Conservation (phyloP, 345 rosid species). For the Salix koriyanagi region DNA sequence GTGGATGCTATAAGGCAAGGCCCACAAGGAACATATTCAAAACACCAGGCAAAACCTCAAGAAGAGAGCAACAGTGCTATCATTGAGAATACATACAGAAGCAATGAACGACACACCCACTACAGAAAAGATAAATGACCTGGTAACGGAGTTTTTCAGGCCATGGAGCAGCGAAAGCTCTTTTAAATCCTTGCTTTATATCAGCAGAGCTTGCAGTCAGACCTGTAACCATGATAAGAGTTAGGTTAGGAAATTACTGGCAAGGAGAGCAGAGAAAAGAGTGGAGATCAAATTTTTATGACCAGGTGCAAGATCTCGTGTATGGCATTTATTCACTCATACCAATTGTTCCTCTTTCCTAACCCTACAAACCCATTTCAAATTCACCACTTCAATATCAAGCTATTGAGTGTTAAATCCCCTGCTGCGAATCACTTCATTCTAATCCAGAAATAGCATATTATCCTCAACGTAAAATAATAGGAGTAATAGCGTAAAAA, state of each 20-base stretch:
- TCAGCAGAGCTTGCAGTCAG: slow-evolving; percentile 57
- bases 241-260: background rate
- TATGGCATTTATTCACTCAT: background rate
- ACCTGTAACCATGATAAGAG: slow-evolving; percentile 38
- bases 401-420: background rate
- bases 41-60: background rate
- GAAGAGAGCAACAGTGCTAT: background rate
- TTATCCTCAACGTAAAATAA: too few species aligned
- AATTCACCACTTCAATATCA: background rate
- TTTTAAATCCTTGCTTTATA: slow-evolving; percentile 74
- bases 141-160: slow-evolving; percentile 80
- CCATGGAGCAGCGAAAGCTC: slow-evolving; percentile 80
- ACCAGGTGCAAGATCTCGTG: background rate
- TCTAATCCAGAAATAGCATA: background rate
- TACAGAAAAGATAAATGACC: slow-evolving; percentile 32
- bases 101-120: background rate
- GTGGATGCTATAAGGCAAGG: background rate
- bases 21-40: background rate
- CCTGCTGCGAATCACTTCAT: background rate
- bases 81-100: background rate
- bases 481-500: background rate
- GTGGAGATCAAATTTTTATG: background rate
- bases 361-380: background rate
- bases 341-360: background rate
- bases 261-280: background rate